Base-by-base conservation (phyloP, 345 rosid species). In the Citrus australasica region DNA sequence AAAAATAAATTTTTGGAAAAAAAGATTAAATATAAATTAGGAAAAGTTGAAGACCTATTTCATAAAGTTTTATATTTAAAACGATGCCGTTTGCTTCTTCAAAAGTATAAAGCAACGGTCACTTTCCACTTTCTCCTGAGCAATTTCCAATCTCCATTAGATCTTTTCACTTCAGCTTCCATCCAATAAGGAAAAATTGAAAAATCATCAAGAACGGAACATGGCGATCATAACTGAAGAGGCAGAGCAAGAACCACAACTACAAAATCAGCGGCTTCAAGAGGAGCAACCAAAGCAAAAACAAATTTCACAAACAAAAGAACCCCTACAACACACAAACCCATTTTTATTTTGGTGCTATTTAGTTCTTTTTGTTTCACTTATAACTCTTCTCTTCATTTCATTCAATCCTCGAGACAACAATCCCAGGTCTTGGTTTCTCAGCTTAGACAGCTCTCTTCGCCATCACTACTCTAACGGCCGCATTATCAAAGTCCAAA, bases 301-400 rank as follows among this genome's bases (percentile, higher is more conserved):
- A 1, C 19, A 78, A 0, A 65, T 40, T 33, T 55, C 76, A 9
- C 73, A 82, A 69, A 78, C 87, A 22, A 28, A 77, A 71, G 6
- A 66, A 78, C 38, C 68, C 75, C 78, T 83, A 83, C 76, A 74
- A 84, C 76, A 74, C 80, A 66, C 84, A 65, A 76, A 87, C 77
- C 76, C 92, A 92, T 66, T 92, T 91, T 76, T 84, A n/a, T 93
- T 95, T 82, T 93, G 99, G 99, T 90, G 89, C 84, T 92, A 91
- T 91, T 84, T 87, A 56, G 87, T 92, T 14, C 65, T 93, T 42
- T 55, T 77, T 7, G 88, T 90, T 59, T 89, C 97, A 63, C 76
- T 93, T 42, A 35, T 90, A 73, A 88, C 97, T 27, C 72, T 87
- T 77, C 17, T 88, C 84, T 85, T 88, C 33, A 42, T 79, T 32